Evolutionary conservation across 176 grass and related monocot species (phyloP), one percentile per base, ranked within the genome.

Genomic region (Saccharum officinarum): DNA sequence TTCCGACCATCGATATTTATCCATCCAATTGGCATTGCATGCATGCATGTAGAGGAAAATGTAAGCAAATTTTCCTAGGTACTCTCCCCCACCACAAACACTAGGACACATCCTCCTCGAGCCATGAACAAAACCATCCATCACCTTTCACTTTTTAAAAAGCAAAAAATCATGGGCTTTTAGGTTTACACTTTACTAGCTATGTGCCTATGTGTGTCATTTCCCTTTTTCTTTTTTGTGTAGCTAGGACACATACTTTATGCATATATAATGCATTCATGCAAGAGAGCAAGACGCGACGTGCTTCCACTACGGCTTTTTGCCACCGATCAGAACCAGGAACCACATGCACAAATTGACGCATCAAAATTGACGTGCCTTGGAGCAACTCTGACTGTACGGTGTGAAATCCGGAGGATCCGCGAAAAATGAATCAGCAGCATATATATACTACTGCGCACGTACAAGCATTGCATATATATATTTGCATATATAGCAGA

Each of bases 91-190:
- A n/a, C 46, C 79, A 81, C 59, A 13, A 55, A 79, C 46, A 1
- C 50, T 18, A 65, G 44, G 47, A 66, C 85, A 87, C 81, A 88
- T 88, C 87, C 81, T 79, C 75, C 75, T 84, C 87, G 81, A 88
- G 81, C 87, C 81, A 79, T 55, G 75, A 67, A 84, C 75, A 79
- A 79, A 34, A 73, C 67, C 7, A 73, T 57, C 67, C 50, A 44
- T 88, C 86, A 84, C 67, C 80, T 83, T 88, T 84, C 55, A 26
- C 87, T 84, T 88, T 87, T 55, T 11, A 44, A 57, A 44, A 79
- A 88, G 55, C 55, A 84, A 75, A 36, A 39, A 39, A 13, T 2
- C 42, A 50, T 3, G 47, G 39, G 25, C 66, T 72, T 83, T 88
- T 83, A 37, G 50, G 77, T 67, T 69, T 54, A 78, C 69, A 78